These are phyloP conservation scores for Tricholoma saponaceum DNA, from an alignment of 768 basidiomycete genomes.

Conservation along the genomic window DNA sequence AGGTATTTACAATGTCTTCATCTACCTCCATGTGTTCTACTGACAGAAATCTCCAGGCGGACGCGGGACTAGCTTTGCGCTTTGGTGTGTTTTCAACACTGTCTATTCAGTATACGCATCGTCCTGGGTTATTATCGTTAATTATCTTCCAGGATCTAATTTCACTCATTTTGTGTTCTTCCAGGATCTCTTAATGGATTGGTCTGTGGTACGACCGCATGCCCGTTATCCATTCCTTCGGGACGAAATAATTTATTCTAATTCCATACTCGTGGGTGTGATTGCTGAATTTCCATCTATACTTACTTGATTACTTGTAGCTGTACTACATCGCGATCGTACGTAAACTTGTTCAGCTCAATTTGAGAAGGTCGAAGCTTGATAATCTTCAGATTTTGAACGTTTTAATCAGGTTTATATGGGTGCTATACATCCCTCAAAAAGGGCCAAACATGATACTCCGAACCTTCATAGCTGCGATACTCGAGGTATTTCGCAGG, in stretches of 20 bases:
- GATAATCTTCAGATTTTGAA: not conserved
- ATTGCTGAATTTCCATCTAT: not conserved
- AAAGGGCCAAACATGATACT: not conserved
- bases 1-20: conserved; percentile 32
- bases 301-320: conserved; percentile 28
- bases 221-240: conserved; percentile 67
- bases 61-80: conserved; percentile 48
- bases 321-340: conserved; percentile 83
- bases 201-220: conserved; percentile 61
- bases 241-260: conserved; percentile 67
- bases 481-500: conserved; percentile 1
- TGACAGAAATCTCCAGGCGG: conserved; percentile 15
- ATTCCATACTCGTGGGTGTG: conserved; percentile 49
- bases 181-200: conserved; percentile 3
- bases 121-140: conserved; percentile 62
- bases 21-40: not conserved
- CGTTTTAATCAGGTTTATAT: not conserved
- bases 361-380: not conserved
- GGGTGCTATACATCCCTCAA: conserved; percentile 1
- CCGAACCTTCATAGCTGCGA: not conserved
- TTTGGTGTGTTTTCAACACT: conserved; percentile 65
- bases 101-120: conserved; percentile 67
- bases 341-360: conserved; percentile 16
- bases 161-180: not conserved
- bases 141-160: not conserved